A percentile compares a stretch with the other conserved stretches of the same genome.
phyloP scores from a whole-genome alignment of 495 filamentous ascomycete species.

The Choiromyces venosus region DNA sequence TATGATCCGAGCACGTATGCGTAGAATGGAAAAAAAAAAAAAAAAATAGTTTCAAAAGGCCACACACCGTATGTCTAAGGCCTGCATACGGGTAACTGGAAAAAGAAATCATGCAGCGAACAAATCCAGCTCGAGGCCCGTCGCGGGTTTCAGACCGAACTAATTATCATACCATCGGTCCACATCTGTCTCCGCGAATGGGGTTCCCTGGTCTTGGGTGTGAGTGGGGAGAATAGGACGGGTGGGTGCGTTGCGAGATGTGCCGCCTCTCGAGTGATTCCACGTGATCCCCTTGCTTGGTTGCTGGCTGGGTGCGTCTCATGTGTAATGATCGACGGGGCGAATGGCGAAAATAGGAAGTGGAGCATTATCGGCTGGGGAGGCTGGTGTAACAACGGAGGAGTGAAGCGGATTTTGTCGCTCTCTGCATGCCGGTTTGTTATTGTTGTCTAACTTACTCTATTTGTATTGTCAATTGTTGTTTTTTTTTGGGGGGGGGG shows the following conservation, averaged over 20 bases:
- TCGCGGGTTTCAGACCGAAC: not conserved
- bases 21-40: not conserved
- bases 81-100: not conserved
- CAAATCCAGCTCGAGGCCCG: not conserved
- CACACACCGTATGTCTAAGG: not conserved
- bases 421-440: not conserved
- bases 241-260: not conserved
- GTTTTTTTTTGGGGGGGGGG: too few species aligned
- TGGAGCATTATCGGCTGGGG: not conserved
- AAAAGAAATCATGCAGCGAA: not conserved
- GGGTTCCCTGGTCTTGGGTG: not conserved
- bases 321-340: not conserved
- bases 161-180: not conserved
- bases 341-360: not conserved
- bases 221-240: not conserved
- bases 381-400: not conserved
- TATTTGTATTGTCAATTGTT: not conserved
- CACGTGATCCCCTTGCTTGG: not conserved
- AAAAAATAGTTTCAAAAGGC: not conserved
- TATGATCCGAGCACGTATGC: too few species aligned
- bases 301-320: not conserved
- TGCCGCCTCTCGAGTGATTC: not conserved
- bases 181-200: not conserved
- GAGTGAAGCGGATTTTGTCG: not conserved
- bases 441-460: not conserved